A percentile compares a stretch with the other conserved stretches of the same genome.
These are phyloP conservation scores for Colletotrichum shisoi DNA, from an alignment of 2,329 filamentous ascomycete species.

Conservation along the genomic window DNA sequence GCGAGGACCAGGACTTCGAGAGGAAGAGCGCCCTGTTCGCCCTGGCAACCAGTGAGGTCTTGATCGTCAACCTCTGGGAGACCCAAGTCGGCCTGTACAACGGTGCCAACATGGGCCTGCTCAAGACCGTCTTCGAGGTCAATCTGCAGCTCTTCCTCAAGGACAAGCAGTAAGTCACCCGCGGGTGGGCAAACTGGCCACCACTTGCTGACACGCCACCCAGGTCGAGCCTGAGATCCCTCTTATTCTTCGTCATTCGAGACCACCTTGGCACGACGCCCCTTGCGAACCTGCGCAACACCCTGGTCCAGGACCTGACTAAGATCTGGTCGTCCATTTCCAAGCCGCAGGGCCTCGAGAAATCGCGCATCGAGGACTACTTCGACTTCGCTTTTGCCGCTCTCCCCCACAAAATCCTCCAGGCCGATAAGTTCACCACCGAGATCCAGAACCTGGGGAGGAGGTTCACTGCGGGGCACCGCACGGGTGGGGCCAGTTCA, in stretches of 20 bases:
- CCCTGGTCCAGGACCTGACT: conserved; percentile 85
- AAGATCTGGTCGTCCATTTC: conserved; percentile 93
- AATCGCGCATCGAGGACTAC: conserved; percentile 91
- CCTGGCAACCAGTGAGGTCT: conserved; percentile 93
- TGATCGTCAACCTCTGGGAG: conserved; percentile 99
- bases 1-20: conserved; percentile 99
- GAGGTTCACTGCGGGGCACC: conserved; percentile 83
- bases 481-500: conserved; percentile 69
- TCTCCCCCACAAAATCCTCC: conserved; percentile 94
- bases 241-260: conserved; percentile 98
- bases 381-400: conserved; percentile 98
- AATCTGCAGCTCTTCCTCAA: conserved; percentile 97
- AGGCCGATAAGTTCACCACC: conserved; percentile 85
- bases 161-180: conserved; percentile 77
- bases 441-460: conserved; percentile 82
- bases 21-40: conserved; percentile 97
- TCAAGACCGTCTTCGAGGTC: conserved; percentile 99
- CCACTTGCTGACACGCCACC: conserved; percentile 36
- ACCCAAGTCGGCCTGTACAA: conserved; percentile 98
- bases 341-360: conserved; percentile 88
- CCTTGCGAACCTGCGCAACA: conserved; percentile 86
- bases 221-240: conserved; percentile 84
- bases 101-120: conserved; percentile 96
- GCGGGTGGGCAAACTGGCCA: not conserved
- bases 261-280: conserved; percentile 95